These are phyloP conservation scores for Phaffia tasmanica DNA, from an alignment of 768 basidiomycete genomes.

Conservation along the genomic window DNA sequence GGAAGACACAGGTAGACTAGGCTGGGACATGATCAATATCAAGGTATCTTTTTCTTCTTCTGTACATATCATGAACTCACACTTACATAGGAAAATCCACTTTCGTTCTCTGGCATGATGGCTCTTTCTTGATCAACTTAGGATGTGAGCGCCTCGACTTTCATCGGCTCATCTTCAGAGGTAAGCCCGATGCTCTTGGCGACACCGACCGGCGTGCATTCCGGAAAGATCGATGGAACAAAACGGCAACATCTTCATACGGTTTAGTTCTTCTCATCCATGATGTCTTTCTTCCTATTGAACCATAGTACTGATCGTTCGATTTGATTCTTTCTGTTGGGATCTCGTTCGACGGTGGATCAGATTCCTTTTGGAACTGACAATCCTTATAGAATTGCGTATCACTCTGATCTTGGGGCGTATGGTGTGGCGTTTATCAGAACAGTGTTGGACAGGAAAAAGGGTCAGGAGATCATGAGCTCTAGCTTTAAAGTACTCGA, in stretches of 20 bases:
- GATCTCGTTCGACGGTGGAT: neutral
- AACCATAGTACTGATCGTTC: constrained; percentile 14
- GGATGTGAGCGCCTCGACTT: constrained; percentile 50
- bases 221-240: constrained; percentile 57
- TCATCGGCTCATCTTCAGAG: constrained; percentile 41
- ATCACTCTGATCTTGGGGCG: constrained; percentile 47
- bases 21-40: constrained; percentile 59
- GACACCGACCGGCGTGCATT: constrained; percentile 46
- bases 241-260: constrained; percentile 72
- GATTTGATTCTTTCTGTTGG: too few species aligned
- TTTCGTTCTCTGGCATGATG: neutral
- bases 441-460: constrained; percentile 48
- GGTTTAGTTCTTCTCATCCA: constrained; percentile 40
- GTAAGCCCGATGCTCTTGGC: constrained; percentile 51
- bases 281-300: neutral
- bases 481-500: constrained; percentile 60
- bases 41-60: constrained; percentile 43
- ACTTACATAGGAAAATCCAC: too few species aligned
- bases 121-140: constrained; percentile 28
- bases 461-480: constrained; percentile 43
- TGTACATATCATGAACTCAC: neutral
- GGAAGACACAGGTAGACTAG: constrained; percentile 51
- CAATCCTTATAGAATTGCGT: constrained; percentile 56
- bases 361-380: constrained; percentile 64
- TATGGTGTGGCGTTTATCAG: constrained; percentile 59